Base-by-base conservation (phyloP, 2,329 filamentous ascomycete genomes). In the Fusarium euwallaceae region DNA sequence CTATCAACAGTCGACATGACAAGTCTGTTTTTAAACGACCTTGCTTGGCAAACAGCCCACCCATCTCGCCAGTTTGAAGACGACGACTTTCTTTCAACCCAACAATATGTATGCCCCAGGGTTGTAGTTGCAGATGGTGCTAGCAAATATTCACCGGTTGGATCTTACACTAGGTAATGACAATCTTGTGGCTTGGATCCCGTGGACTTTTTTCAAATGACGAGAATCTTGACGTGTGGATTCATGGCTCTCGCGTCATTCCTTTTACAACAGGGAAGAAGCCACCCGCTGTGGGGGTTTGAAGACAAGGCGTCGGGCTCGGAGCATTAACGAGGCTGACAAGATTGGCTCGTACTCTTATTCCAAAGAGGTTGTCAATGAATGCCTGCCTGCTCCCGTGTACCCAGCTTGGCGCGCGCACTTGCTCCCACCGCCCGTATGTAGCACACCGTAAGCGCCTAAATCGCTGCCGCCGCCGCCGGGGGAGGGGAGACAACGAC, bases 201-300 rank as follows among this genome's bases (percentile, higher is more conserved):
- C 68, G 34, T 58, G 48, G 43, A 11, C 56, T 32, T 27, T 39
- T 61, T 16, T 45, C 39, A 45, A 32, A 70, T 61, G 56, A 56
- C 53, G 41, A 59, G 51, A 41, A 55, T 37, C 60, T 70, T 77
- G 76, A 78, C 71, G 76, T 76, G 74, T 76, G 71, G 58, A 70
- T 65, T 62, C 64, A 66, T 69, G 22, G 22, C 48, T 77, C 68
- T 78, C 70, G 72, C 77, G 77, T 78, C 77, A 79, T 78, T 71
- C 61, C 58, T 72, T 68, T 53, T 60, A 62, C 36, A 39, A 32
- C 60, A 67, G 43, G 56, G 22, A 67, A 55, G 60, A 65, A 58
- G 61, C 48, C 67, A 24, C 70, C 41, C 66, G 61, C 71, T 68
- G 55, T 39, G n/a, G 12, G 41, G 55, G 55, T 17, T 27, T 56